These are phyloP conservation scores for Melanopsichium pennsylvanicum DNA, from an alignment of 1,284 basidiomycete genomes.

Conservation along the genomic window DNA sequence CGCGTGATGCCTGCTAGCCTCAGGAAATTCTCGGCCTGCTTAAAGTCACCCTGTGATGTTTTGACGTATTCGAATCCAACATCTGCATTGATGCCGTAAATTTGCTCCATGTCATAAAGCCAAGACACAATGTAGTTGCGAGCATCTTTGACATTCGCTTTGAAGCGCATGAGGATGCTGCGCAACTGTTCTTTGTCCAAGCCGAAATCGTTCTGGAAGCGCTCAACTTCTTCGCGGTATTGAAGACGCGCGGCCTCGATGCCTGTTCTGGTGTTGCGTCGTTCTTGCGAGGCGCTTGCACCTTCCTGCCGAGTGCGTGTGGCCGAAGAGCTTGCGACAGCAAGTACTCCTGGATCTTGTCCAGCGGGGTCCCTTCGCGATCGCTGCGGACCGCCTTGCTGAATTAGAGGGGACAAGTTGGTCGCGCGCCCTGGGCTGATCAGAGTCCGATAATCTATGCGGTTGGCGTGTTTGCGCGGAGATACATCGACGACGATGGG, in stretches of 20 bases:
- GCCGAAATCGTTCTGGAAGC: conserved; percentile 17
- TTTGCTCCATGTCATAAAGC: conserved; percentile 10
- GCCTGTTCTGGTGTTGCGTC: not conserved
- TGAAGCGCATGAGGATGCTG: conserved; percentile 17
- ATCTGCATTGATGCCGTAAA: conserved; percentile 14
- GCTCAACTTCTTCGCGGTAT: conserved; percentile 20
- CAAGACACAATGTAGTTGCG: conserved; percentile 14
- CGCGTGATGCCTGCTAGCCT: conserved; percentile 11
- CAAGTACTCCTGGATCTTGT: not conserved
- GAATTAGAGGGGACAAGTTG: conserved; percentile 8
- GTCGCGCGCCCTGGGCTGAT: not conserved
- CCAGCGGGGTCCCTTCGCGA: not conserved
- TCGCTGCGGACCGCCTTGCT: not conserved
- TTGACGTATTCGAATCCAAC: conserved; percentile 41
- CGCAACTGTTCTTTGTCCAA: conserved; percentile 8
- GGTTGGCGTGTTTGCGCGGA: conserved; percentile 16
- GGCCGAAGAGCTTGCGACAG: not conserved
- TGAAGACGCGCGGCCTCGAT: conserved; percentile 14
- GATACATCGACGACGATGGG: conserved; percentile 6
- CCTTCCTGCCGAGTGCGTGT: not conserved
- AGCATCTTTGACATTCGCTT: conserved; percentile 14
- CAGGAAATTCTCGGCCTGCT: conserved; percentile 29
- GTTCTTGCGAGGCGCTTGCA: not conserved
- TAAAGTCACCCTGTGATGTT: conserved; percentile 29
- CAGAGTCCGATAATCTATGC: conserved; percentile 10